phyloP scores from a whole-genome alignment of 129 eudicot genomes.

The Mikania micrantha region DNA sequence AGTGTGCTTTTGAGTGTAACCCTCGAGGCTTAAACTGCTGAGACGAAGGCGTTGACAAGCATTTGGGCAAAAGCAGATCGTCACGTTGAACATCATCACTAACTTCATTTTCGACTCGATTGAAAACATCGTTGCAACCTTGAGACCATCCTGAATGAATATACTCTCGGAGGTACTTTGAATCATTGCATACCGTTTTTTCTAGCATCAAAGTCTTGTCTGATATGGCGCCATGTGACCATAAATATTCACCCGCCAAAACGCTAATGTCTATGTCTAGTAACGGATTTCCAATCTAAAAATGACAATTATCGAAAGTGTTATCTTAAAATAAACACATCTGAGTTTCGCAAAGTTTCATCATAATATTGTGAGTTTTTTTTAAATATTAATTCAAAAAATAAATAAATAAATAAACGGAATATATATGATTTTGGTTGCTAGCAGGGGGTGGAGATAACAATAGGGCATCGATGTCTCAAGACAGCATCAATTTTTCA shows the following conservation, averaged over 20 bases:
- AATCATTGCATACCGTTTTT: slow-evolving; percentile 37
- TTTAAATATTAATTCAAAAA: no score
- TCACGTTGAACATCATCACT: slow-evolving; percentile 18
- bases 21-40: slow-evolving; percentile 33
- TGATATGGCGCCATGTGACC: slow-evolving; percentile 44
- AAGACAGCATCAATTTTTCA: no score
- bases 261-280: slow-evolving; percentile 40
- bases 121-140: slow-evolving; percentile 33
- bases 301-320: no score
- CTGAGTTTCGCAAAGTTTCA: no score
- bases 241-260: slow-evolving; percentile 25
- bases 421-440: no score
- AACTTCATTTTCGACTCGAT: slow-evolving; percentile 22
- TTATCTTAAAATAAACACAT: no score
- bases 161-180: slow-evolving; percentile 27
- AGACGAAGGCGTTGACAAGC: slow-evolving; percentile 24
- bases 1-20: slow-evolving; percentile 28
- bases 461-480: no score
- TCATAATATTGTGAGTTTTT: no score
- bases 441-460: no score
- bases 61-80: slow-evolving; percentile 28
- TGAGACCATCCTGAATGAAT: slow-evolving; percentile 31
- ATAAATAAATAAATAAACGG: no score
- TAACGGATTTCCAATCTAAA: slow-evolving; percentile 38
- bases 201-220: slow-evolving; percentile 34